Evolutionary conservation across 768 basidiomycete species (phyloP).

Genomic region (Russula abietina): DNA sequence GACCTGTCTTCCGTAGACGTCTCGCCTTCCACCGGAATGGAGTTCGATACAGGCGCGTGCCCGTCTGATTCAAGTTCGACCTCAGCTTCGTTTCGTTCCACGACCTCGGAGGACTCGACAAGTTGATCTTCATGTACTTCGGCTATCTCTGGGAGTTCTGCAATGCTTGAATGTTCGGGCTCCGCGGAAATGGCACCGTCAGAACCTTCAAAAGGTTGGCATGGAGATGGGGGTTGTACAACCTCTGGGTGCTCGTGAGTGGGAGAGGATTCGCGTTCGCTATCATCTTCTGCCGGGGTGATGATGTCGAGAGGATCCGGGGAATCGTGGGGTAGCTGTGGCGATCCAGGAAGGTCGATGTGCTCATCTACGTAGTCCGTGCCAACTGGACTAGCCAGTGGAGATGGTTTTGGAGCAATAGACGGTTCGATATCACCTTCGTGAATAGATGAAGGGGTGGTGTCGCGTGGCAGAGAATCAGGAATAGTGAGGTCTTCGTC

Average conservation of each 20-base stretch:
- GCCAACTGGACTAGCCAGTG: constrained; percentile 9
- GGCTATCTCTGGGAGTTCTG: background rate
- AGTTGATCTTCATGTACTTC: constrained; percentile 2
- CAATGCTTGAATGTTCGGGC: background rate
- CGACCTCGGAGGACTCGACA: constrained; percentile 1
- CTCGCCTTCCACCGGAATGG: constrained; percentile 4
- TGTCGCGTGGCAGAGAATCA: background rate
- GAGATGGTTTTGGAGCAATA: constrained; percentile 2
- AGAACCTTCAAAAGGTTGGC: background rate
- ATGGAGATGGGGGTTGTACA: background rate
- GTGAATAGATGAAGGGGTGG: background rate
- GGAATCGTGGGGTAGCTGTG: background rate
- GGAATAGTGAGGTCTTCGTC: constrained; percentile 9
- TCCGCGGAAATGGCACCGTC: background rate
- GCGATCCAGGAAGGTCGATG: constrained; percentile 2
- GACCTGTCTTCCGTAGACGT: background rate
- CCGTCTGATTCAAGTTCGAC: constrained; percentile 2
- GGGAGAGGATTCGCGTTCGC: background rate
- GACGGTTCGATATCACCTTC: background rate
- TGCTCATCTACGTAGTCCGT: constrained; percentile 10
- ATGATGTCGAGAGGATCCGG: constrained; percentile 21
- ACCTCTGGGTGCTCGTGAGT: background rate
- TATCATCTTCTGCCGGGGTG: constrained; percentile 8
- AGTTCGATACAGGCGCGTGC: background rate
- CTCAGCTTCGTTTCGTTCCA: constrained; percentile 4